These are phyloP conservation scores for Madurella mycetomatis DNA, from an alignment of 2,329 filamentous ascomycete genomes.

Conservation along the genomic window DNA sequence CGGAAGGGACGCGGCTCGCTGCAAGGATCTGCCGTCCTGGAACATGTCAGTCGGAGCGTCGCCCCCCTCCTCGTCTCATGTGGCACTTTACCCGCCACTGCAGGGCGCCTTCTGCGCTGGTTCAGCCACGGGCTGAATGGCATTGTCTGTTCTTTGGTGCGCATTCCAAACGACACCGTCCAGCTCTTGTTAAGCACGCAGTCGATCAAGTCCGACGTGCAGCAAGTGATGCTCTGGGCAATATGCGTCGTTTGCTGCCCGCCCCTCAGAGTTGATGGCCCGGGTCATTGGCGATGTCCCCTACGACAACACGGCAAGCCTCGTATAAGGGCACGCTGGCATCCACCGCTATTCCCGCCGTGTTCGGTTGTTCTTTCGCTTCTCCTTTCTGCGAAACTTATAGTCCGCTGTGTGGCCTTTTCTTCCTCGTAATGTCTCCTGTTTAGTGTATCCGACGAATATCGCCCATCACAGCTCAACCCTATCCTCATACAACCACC, in stretches of 20 bases:
- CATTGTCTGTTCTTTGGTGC: constrained; percentile 5
- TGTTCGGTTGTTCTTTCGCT: constrained; percentile 9
- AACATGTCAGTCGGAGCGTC: constrained; percentile 16
- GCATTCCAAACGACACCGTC: constrained; percentile 20
- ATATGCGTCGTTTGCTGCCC: constrained; percentile 15
- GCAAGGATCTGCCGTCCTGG: constrained; percentile 26
- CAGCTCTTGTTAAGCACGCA: constrained; percentile 14
- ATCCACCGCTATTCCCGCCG: not conserved
- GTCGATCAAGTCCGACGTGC: constrained; percentile 23
- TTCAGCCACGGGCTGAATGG: constrained; percentile 10
- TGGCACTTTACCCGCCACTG: constrained; percentile 24
- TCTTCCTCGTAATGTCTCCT: constrained; percentile 15
- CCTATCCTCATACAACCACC: not conserved
- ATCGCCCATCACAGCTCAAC: not conserved
- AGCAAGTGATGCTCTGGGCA: constrained; percentile 10
- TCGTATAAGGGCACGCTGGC: constrained; percentile 8
- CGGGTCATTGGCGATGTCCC: no score
- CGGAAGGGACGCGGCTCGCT: constrained; percentile 6
- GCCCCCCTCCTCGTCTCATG: constrained; percentile 21
- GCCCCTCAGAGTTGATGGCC: not conserved
- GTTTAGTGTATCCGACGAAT: not conserved
- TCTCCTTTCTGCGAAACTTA: constrained; percentile 9
- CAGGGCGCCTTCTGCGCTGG: not conserved
- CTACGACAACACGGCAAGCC: not conserved
- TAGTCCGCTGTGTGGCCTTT: not conserved